Base-by-base conservation (phyloP, 192 early-diverging fungal genomes). In the Allomyces javanicus region DNA sequence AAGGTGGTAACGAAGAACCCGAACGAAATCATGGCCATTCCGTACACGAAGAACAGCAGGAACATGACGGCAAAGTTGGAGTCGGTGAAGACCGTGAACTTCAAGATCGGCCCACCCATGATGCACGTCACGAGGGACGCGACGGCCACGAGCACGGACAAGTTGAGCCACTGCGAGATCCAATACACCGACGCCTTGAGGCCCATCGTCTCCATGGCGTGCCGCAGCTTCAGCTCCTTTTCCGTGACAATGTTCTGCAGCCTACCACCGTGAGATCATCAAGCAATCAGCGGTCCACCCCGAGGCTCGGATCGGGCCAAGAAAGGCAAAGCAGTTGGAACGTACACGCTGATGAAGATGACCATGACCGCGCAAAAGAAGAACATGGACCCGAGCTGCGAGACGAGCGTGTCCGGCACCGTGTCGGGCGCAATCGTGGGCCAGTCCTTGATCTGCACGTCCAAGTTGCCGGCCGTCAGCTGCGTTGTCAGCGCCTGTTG, bases 121-220 rank as follows among this genome's bases (percentile, higher is more conserved):
- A 74, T 65, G 44, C 70, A 73, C 23, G 81, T 85, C 22, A 85
- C 72, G 44, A 89, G 63, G 10, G 86, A 74, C 50, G 77, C 79
- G 63, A 87, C 68, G 24, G 78, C 23, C 23, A 87, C 76, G 45
- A 84, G 65, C 50, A 81, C 65, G 12, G 81, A 74, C 62, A 78
- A 79, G 21, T 78, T 79, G 25, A 89, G 40, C 66, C 81, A 87
- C 71, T 81, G 78, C 7, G 76, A 76, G 61, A 86, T 55, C 87
- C 87, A 89, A 69, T 86, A 89, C 3, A 85, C 78, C 26, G 74
- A 66, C 11, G 71, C 70, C 70, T 81, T 83, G 33, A 89, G 77
- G n/a, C 88, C 88, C 85, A 89, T 87, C 79, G 88, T 86, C 27
- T 86, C 78, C 82, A 89, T 85, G 61, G 78, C 81, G 66, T 83